Conservation (phyloP, 495 filamentous ascomycete species). For the Lasiosphaeria miniovina region DNA sequence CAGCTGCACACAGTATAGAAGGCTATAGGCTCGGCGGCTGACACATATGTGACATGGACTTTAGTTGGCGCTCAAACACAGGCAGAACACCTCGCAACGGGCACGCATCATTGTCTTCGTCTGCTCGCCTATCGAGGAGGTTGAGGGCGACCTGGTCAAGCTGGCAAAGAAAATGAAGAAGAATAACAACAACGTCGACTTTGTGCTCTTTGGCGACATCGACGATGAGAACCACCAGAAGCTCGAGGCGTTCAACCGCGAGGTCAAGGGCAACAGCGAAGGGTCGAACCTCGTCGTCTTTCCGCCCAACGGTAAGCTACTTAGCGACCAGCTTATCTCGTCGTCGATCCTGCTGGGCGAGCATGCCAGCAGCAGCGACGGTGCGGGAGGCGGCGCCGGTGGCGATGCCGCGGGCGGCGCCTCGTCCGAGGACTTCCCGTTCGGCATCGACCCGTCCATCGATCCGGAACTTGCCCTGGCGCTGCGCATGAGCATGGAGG, state of each 20-base stretch:
- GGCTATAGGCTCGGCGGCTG: neutral
- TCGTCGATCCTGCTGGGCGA: conserved; percentile 86
- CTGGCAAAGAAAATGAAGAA: conserved; percentile 99
- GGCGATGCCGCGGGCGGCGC: conserved; percentile 58
- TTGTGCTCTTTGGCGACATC: conserved; percentile 90
- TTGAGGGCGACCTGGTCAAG: conserved; percentile 81
- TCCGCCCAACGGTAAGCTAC: conserved; percentile 82
- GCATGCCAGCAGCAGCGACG: conserved; percentile 46
- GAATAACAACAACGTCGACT: conserved; percentile 83
- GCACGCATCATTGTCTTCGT: conserved; percentile 96
- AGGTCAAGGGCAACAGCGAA: conserved; percentile 76
- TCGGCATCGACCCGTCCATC: conserved; percentile 72
- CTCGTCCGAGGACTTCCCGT: conserved; percentile 55
- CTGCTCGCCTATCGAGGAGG: conserved; percentile 85
- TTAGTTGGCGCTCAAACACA: conserved; percentile 94
- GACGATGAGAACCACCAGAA: conserved; percentile 84
- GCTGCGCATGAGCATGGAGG: conserved; percentile 96
- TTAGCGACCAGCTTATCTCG: conserved; percentile 89
- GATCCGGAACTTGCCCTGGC: conserved; percentile 94
- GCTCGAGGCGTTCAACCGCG: conserved; percentile 86
- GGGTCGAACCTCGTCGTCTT: conserved; percentile 89
- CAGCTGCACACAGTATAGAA: neutral
- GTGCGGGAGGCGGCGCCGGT: conserved; percentile 42
- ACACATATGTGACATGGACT: neutral
- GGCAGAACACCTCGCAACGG: conserved; percentile 91